These are phyloP conservation scores for Phyllosticta citrichinensis DNA, from an alignment of 2,329 filamentous ascomycete genomes.

Conservation along the genomic window DNA sequence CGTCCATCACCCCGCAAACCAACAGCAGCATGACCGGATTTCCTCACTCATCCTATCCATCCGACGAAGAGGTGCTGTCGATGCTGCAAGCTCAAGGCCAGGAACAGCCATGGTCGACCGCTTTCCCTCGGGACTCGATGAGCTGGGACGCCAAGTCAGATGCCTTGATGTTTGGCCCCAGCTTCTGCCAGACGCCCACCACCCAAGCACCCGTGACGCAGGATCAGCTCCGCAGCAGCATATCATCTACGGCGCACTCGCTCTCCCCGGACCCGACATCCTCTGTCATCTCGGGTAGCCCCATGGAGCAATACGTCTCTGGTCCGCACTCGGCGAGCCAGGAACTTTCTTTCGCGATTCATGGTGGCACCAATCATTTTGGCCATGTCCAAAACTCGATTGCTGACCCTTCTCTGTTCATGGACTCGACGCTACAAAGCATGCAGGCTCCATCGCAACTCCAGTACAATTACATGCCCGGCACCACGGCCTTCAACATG, in stretches of 20 bases:
- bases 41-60: not conserved
- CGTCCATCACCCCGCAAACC: not conserved
- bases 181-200: not conserved
- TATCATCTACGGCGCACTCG: conserved; percentile 5
- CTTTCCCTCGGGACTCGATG: not conserved
- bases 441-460: not conserved
- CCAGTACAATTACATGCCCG: not conserved
- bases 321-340: not conserved
- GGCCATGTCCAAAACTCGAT: not conserved
- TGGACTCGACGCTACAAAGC: conserved; percentile 3
- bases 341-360: conserved; percentile 1
- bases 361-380: not conserved
- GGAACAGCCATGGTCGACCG: conserved; percentile 5
- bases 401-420: conserved; percentile 3
- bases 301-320: conserved; percentile 1
- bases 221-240: conserved; percentile 6
- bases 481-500: not conserved
- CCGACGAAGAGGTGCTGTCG: not conserved
- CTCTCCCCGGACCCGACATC: conserved; percentile 5
- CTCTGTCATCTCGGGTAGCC: not conserved
- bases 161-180: conserved; percentile 3
- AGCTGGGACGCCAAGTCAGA: conserved; percentile 7
- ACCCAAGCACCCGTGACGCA: not conserved
- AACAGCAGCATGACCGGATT: not conserved
- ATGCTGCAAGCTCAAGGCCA: not conserved